These are phyloP conservation scores for Gymnopilus dilepis DNA, from an alignment of 768 basidiomycete genomes.

Conservation along the genomic window DNA sequence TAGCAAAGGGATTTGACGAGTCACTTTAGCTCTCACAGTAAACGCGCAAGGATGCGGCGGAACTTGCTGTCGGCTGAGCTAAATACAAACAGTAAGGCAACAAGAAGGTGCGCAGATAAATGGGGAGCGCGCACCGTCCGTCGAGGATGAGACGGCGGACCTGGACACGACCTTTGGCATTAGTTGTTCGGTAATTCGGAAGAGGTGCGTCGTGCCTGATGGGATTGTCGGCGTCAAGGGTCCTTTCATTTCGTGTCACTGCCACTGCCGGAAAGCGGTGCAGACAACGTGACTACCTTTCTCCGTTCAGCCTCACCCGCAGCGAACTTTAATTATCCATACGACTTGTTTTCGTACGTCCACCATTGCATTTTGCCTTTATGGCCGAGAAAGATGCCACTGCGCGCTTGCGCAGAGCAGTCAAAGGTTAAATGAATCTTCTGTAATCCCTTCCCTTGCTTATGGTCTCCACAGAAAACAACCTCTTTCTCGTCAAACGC, in stretches of 20 bases:
- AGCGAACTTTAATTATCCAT: not conserved
- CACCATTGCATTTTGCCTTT: conserved; percentile 23
- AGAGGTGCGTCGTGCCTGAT: not conserved
- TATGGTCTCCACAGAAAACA: conserved; percentile 72
- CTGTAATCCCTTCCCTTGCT: not conserved
- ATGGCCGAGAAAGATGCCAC: conserved; percentile 89
- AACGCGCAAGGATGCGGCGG: conserved; percentile 76
- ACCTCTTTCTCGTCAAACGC: conserved; percentile 89
- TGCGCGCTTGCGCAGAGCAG: conserved; percentile 75
- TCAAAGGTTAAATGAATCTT: conserved; percentile 64
- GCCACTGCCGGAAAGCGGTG: conserved; percentile 17
- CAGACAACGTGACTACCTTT: conserved; percentile 19
- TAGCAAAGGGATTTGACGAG: conserved; percentile 13
- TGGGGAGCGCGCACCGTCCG: conserved; percentile 63
- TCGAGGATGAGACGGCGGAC: conserved; percentile 87
- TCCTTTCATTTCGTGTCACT: conserved; percentile 8
- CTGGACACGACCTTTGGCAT: conserved; percentile 96
- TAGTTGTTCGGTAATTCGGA: not conserved
- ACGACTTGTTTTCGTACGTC: conserved; percentile 16
- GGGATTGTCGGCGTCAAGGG: not conserved
- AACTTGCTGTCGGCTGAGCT: conserved; percentile 84
- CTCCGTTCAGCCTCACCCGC: conserved; percentile 7
- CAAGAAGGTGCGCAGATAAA: not conserved
- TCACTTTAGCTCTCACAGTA: conserved; percentile 63
- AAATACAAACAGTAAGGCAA: conserved; percentile 19